Evolutionary conservation across 2,329 filamentous ascomycete genomes (phyloP), one percentile per base, ranked within the genome.

Genomic region (Aspergillus brunneoviolaceus): DNA sequence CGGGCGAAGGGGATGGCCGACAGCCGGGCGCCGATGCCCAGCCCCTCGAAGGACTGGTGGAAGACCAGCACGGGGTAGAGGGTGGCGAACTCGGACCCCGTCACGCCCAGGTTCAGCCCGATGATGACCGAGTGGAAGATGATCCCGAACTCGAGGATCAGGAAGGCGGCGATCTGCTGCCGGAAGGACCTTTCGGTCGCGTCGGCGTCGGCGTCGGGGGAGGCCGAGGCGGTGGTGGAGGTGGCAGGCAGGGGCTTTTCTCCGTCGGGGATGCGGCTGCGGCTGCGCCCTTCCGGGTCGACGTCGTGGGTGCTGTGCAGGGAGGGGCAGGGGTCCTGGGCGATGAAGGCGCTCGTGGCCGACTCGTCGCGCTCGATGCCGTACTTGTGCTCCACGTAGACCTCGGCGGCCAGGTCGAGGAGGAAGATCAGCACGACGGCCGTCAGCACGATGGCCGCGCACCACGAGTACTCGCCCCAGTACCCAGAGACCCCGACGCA

Each of bases 51-150:
- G 14, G 83, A 80, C 67, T 88, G 85, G 65, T 87, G 85, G 74
- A 88, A 87, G 57, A 86, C 81, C 1, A 88, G 77, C 48, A 87
- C 85, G 3, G 82, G 81, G 69, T 86, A 86, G 2, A 87, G 77
- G 0, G 83, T 82, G 29, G 75, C 72, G 73, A 87, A 87, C 49
- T 87, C 84, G 0, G 80, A 72, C 23, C 83, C 81, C 0, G 81
- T 79, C n/a, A 86, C 84, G 10, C 83, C 85, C 10, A 87, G 76
- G 55, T 85, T 87, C 59, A 87, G 78, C 2, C 85, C 85, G 62
- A 87, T 87, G 70, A 88, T 85, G 52, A 87, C 81, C 4, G 82
- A 85, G 74, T 87, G 85, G 74, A 87, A 86, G 55, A 88, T 82
- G 63, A 87, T 83, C 60, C 85, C 85, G 66, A 81, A 87, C 69